A percentile compares a stretch with the other conserved stretches of the same genome.
Evolutionary conservation across 176 grass and related monocot genomes (phyloP).

Genomic region (Dendrocalamus sinicus): DNA sequence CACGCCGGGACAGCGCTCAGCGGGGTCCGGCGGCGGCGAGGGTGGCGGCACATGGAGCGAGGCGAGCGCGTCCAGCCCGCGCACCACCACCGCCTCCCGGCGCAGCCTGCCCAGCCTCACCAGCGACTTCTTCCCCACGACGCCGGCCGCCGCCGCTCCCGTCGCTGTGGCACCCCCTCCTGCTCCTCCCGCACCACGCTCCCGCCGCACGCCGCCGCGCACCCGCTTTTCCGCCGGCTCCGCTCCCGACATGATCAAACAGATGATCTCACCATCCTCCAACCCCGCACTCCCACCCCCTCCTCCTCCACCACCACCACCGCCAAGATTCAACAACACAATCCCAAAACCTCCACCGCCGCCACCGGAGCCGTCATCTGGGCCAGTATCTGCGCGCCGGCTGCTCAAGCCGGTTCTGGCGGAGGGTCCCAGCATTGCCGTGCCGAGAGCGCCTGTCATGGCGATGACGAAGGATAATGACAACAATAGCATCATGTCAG

Average conservation of each 20-base stretch:
- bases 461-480: slow-evolving; percentile 29
- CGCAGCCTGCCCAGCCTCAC: slow-evolving; percentile 83
- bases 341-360: slow-evolving; percentile 35
- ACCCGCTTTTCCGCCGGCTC: slow-evolving; percentile 69
- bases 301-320: slow-evolving; percentile 43
- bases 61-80: slow-evolving; percentile 65
- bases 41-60: slow-evolving; percentile 54
- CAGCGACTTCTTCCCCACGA: slow-evolving; percentile 60
- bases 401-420: slow-evolving; percentile 51
- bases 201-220: slow-evolving; percentile 67
- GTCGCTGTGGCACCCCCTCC: slow-evolving; percentile 34
- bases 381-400: slow-evolving; percentile 36
- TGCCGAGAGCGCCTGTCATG: slow-evolving; percentile 12
- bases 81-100: slow-evolving; percentile 64
- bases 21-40: slow-evolving; percentile 43
- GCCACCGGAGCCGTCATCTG: slow-evolving; percentile 28
- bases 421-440: slow-evolving; percentile 43
- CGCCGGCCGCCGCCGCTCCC: slow-evolving; percentile 12
- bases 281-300: slow-evolving; percentile 43
- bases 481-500: slow-evolving; percentile 11
- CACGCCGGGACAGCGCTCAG: slow-evolving; percentile 60
- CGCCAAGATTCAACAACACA: slow-evolving; percentile 36
- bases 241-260: slow-evolving; percentile 63
- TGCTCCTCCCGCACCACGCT: slow-evolving; percentile 45
- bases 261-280: slow-evolving; percentile 50